Percentiles rank a stretch among this genome's conserved stretches.
Evolutionary conservation across 2,329 filamentous ascomycete genomes (phyloP).

Genomic region (Tolypocladium amazonense): DNA sequence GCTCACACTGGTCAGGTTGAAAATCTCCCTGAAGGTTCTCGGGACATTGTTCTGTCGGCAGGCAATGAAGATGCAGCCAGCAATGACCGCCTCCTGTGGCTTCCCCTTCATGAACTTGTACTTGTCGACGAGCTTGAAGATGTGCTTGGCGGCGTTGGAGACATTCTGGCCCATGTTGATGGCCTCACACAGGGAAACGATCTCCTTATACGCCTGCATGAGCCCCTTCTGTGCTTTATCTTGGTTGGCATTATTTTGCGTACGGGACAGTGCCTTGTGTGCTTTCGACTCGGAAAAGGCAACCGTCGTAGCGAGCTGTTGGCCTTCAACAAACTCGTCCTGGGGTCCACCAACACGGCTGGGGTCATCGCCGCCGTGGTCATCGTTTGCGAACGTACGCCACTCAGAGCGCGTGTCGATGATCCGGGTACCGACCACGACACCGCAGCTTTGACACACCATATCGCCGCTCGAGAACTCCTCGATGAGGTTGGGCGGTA

Average conservation of each 20-base stretch:
- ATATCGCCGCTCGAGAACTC: constrained; percentile 89
- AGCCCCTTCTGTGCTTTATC: constrained; percentile 79
- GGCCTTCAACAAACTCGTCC: constrained; percentile 81
- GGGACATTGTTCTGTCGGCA: constrained; percentile 82
- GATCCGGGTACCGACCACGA: constrained; percentile 82
- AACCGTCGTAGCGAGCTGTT: constrained; percentile 81
- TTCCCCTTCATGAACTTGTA: constrained; percentile 93
- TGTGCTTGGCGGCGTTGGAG: constrained; percentile 82
- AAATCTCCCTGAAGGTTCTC: constrained; percentile 90
- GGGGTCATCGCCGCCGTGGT: constrained; percentile 91
- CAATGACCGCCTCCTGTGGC: constrained; percentile 84
- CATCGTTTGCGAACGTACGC: constrained; percentile 98
- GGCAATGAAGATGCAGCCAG: constrained; percentile 94
- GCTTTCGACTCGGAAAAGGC: constrained; percentile 68
- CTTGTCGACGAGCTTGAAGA: constrained; percentile 92
- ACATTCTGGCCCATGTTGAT: constrained; percentile 73
- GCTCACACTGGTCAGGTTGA: constrained; percentile 80
- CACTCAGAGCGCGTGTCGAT: constrained; percentile 96
- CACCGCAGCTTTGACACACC: constrained; percentile 82
- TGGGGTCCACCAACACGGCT: constrained; percentile 94
- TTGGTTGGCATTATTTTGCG: constrained; percentile 74
- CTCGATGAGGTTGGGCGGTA: constrained; percentile 85
- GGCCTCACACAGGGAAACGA: constrained; percentile 75
- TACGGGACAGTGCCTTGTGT: constrained; percentile 66
- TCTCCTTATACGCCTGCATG: constrained; percentile 79